Conservation (phyloP, 2,329 filamentous ascomycete species). For the Pseudocercospora crystallina region DNA sequence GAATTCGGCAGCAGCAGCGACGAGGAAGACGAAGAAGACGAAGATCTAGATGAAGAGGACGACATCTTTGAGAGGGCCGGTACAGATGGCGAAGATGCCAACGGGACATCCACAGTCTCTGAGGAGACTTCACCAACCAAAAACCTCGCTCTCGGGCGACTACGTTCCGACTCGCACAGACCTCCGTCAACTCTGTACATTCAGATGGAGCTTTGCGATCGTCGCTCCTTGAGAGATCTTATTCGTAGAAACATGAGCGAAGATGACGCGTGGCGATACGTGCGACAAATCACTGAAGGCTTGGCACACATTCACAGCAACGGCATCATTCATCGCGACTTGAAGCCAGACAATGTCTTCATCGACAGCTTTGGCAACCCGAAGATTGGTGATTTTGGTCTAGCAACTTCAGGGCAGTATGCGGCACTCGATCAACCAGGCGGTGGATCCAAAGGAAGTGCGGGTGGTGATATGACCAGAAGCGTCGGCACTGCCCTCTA, state of each 20-base stretch:
- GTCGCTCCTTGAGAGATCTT: slow-evolving; percentile 83
- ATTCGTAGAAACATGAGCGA: slow-evolving; percentile 74
- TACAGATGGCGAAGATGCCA: slow-evolving; percentile 24
- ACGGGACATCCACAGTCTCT: slow-evolving; percentile 31
- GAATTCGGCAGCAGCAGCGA: slow-evolving; percentile 68
- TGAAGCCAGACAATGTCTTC: slow-evolving; percentile 98
- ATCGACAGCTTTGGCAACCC: slow-evolving; percentile 88
- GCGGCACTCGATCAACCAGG: slow-evolving; percentile 55
- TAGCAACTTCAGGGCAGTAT: slow-evolving; percentile 85
- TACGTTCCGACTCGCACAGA: slow-evolving; percentile 49
- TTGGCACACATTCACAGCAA: slow-evolving; percentile 84
- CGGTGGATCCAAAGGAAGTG: slow-evolving; percentile 16
- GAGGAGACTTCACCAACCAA: slow-evolving; percentile 4
- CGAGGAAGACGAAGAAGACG: slow-evolving; percentile 53
- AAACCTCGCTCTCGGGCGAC: slow-evolving; percentile 37
- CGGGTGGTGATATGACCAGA: slow-evolving; percentile 63
- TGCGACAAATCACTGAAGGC: slow-evolving; percentile 87
- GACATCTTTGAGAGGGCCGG: slow-evolving; percentile 39
- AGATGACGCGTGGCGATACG: slow-evolving; percentile 83
- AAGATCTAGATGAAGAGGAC: slow-evolving; percentile 42
- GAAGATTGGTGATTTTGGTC: slow-evolving; percentile 93
- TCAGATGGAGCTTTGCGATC: slow-evolving; percentile 98
- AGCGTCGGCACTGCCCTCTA: slow-evolving; percentile 81
- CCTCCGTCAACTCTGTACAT: slow-evolving; percentile 83
- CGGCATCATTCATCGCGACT: slow-evolving; percentile 90